Conservation (phyloP, 768 basidiomycete species). For the Sistotremastrum niveocremeum region DNA sequence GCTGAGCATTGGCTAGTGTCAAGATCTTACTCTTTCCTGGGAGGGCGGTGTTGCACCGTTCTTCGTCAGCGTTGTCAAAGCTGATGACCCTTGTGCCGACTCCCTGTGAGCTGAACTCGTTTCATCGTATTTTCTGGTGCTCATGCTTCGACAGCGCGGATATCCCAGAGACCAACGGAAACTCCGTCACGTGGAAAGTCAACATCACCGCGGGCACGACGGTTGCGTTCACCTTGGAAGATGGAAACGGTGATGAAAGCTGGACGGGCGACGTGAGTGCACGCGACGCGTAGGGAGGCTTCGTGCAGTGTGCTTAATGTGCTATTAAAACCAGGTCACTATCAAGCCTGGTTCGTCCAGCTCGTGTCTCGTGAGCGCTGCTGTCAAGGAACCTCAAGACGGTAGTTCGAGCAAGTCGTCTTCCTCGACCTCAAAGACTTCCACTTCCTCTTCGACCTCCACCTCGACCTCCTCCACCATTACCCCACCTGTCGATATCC, state of each 20-base stretch:
- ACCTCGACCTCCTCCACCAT: no score
- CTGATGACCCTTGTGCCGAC: constrained; percentile 42
- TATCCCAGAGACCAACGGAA: constrained; percentile 35
- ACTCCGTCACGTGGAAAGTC: constrained; percentile 31
- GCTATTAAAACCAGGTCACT: no score
- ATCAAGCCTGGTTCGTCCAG: no score
- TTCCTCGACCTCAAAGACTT: no score
- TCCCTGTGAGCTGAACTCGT: constrained; percentile 34
- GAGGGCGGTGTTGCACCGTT: constrained; percentile 31
- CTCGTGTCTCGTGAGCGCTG: no score
- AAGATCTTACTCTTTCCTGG: constrained; percentile 39
- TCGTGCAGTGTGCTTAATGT: no score
- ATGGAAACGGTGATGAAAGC: constrained; percentile 40
- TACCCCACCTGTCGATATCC: no score
- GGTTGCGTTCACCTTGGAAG: constrained; percentile 40
- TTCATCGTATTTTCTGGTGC: neutral
- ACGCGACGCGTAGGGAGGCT: neutral
- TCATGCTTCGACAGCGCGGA: constrained; percentile 31
- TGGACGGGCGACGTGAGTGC: constrained; percentile 49
- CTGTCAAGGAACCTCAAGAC: neutral
- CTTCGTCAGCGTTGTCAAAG: constrained; percentile 41
- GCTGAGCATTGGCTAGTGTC: constrained; percentile 31
- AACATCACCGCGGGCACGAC: constrained; percentile 32
- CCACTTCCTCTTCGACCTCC: no score
- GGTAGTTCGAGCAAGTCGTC: no score